Percentiles rank a stretch among this genome's conserved stretches.
These are phyloP conservation scores for Euphorbia schlechtendalii DNA, from an alignment of 441 rosid genomes.

Conservation along the genomic window DNA sequence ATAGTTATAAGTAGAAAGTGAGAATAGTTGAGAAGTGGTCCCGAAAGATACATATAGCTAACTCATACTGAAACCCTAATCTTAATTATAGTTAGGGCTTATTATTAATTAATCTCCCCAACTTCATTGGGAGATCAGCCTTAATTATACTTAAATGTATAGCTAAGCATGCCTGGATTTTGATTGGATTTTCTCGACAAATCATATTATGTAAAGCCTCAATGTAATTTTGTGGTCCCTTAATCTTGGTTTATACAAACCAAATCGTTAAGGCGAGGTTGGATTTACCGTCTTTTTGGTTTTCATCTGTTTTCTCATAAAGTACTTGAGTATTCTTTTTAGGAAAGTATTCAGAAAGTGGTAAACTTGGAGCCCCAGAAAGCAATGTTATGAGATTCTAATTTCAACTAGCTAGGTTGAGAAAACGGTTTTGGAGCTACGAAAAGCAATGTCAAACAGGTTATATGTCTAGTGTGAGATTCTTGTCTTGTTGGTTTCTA, in stretches of 20 bases:
- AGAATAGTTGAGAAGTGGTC: slow-evolving; percentile 91
- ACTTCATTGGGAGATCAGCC: slow-evolving; percentile 23
- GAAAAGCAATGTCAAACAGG: no score
- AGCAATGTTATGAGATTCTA: no score
- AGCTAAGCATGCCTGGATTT: slow-evolving; percentile 38
- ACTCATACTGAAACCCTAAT: slow-evolving; percentile 36
- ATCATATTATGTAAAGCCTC: slow-evolving; percentile 45
- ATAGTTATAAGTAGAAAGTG: slow-evolving; percentile 29
- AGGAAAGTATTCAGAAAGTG: no score
- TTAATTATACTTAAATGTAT: slow-evolving; percentile 23
- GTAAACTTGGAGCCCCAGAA: no score
- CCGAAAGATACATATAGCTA: slow-evolving; percentile 29
- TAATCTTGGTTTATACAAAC: slow-evolving; percentile 39
- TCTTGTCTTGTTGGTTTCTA: no score
- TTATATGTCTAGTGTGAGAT: no score
- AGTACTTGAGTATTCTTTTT: no score
- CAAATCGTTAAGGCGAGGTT: no score
- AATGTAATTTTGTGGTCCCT: slow-evolving; percentile 49
- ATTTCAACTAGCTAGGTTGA: no score
- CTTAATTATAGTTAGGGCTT: slow-evolving; percentile 28
- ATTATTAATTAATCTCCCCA: slow-evolving; percentile 4
- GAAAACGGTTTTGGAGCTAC: no score
- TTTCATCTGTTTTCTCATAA: no score
- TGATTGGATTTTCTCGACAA: slow-evolving; percentile 38
- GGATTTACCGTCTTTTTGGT: no score